These are phyloP conservation scores for Sugiyamaella americana DNA, from an alignment of 805 yeast species.

Conservation along the genomic window DNA sequence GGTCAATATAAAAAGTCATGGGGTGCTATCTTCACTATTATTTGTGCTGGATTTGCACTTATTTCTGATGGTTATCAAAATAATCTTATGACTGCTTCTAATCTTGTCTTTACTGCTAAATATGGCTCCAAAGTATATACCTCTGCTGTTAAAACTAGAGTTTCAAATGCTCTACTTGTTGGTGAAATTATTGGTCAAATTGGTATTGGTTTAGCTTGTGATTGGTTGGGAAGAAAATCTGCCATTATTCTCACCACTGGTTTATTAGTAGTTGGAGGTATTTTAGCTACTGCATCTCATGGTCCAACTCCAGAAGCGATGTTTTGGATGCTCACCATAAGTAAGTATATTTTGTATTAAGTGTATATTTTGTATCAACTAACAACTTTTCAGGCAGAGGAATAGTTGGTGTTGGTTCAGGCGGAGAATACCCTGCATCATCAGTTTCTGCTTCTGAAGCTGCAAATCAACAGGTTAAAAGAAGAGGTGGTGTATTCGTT, in stretches of 20 bases:
- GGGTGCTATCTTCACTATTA: slow-evolving; percentile 35
- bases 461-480: slow-evolving; percentile 54
- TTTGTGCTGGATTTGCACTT: slow-evolving; percentile 69
- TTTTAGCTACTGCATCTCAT: slow-evolving; percentile 64
- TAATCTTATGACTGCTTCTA: slow-evolving; percentile 65
- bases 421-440: slow-evolving; percentile 70
- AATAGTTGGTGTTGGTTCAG: slow-evolving; percentile 76
- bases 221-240: slow-evolving; percentile 58
- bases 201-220: slow-evolving; percentile 57
- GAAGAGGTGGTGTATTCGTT: slow-evolving; percentile 58
- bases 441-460: slow-evolving; percentile 67
- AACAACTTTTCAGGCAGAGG: too few relatives aligned
- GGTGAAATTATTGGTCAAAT: slow-evolving; percentile 70
- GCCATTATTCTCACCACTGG: slow-evolving; percentile 62
- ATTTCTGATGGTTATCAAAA: slow-evolving; percentile 76
- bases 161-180: slow-evolving; percentile 61
- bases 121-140: slow-evolving; percentile 40
- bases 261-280: slow-evolving; percentile 57
- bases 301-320: slow-evolving; percentile 53
- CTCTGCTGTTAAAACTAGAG: slow-evolving; percentile 50
- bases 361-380: too few relatives aligned
- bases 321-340: slow-evolving; percentile 74
- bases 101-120: slow-evolving; percentile 45
- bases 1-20: slow-evolving; percentile 4
- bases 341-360: too few relatives aligned